phyloP scores from a whole-genome alignment of 768 basidiomycete genomes.

The Trametes maxima region DNA sequence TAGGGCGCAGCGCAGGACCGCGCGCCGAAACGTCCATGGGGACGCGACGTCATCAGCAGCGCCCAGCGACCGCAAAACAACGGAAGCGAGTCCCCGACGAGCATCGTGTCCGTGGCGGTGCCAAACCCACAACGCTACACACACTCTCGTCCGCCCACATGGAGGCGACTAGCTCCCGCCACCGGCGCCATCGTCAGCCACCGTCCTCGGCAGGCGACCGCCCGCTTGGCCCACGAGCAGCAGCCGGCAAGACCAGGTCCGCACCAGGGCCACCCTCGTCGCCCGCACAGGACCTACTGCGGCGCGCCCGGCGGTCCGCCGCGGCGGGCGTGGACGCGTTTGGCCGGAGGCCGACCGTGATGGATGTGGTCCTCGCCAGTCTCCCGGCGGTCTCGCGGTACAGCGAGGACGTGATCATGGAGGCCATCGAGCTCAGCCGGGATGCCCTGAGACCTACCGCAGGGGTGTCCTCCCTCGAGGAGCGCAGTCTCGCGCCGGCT shows the following conservation, averaged over 20 bases:
- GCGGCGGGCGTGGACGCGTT: conserved; percentile 33
- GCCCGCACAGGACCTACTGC: conserved; percentile 22
- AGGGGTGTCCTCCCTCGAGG: conserved; percentile 32
- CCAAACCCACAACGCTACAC: conserved; percentile 3
- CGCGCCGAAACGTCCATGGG: conserved; percentile 12
- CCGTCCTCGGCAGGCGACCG: conserved; percentile 9
- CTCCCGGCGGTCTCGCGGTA: conserved; percentile 34
- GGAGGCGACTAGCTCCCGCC: conserved; percentile 14
- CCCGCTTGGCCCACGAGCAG: background rate
- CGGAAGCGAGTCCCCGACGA: conserved; percentile 6
- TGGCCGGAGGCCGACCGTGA: conserved; percentile 42
- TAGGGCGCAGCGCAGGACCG: conserved; percentile 9
- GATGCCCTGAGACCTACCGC: conserved; percentile 15
- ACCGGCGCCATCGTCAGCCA: conserved; percentile 20
- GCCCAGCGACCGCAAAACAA: conserved; percentile 4
- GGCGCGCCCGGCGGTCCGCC: conserved; percentile 27
- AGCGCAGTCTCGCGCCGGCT: conserved; percentile 38
- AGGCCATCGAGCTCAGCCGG: conserved; percentile 32
- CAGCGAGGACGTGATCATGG: conserved; percentile 35
- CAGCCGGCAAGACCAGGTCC: conserved; percentile 2
- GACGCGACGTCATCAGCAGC: conserved; percentile 9
- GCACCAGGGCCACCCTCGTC: conserved; percentile 19
- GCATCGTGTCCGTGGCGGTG: conserved; percentile 20
- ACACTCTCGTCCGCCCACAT: conserved; percentile 5
- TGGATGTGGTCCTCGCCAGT: conserved; percentile 52